A percentile compares a stretch with the other conserved stretches of the same genome.
These are phyloP conservation scores for Sporisorium graminicola DNA, from an alignment of 1,284 basidiomycete genomes.

Conservation along the genomic window DNA sequence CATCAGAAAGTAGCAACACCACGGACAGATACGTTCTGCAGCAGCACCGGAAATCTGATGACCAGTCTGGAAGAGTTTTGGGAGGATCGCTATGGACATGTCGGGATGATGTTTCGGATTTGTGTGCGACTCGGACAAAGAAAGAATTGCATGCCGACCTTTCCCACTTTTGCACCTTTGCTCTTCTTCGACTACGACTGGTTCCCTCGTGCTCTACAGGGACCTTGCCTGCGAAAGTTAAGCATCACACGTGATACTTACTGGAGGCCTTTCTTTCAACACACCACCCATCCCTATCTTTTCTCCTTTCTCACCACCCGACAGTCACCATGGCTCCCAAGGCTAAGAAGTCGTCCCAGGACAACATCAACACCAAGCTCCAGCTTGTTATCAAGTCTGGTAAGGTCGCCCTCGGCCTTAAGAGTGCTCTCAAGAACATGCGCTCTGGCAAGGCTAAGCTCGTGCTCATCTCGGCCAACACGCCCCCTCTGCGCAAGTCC, in stretches of 20 bases:
- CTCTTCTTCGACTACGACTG: constrained; percentile 13
- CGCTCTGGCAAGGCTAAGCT: constrained; percentile 99
- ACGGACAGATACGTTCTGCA: neutral
- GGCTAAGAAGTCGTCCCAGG: constrained; percentile 78
- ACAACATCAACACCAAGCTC: constrained; percentile 94
- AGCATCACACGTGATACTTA: constrained; percentile 59
- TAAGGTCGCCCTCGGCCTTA: constrained; percentile 68
- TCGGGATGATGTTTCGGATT: neutral
- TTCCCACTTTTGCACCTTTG: constrained; percentile 23
- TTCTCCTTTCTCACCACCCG: constrained; percentile 8
- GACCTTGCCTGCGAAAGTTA: constrained; percentile 57
- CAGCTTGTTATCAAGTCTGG: constrained; percentile 96
- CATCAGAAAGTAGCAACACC: neutral
- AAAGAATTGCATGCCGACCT: constrained; percentile 43
- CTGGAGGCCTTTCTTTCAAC: constrained; percentile 47
- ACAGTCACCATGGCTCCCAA: constrained; percentile 86
- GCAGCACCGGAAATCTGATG: no score
- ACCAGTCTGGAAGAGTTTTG: no score
- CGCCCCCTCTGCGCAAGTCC: constrained; percentile 97
- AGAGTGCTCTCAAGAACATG: constrained; percentile 92
- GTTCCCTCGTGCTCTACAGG: constrained; percentile 26
- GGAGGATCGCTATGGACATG: neutral
- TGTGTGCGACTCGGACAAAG: neutral
- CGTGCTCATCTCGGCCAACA: constrained; percentile 98
- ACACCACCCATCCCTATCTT: constrained; percentile 1